These are phyloP conservation scores for Cephalotrichum gorgonifer DNA, from an alignment of 2,329 filamentous ascomycete genomes.

Conservation along the genomic window DNA sequence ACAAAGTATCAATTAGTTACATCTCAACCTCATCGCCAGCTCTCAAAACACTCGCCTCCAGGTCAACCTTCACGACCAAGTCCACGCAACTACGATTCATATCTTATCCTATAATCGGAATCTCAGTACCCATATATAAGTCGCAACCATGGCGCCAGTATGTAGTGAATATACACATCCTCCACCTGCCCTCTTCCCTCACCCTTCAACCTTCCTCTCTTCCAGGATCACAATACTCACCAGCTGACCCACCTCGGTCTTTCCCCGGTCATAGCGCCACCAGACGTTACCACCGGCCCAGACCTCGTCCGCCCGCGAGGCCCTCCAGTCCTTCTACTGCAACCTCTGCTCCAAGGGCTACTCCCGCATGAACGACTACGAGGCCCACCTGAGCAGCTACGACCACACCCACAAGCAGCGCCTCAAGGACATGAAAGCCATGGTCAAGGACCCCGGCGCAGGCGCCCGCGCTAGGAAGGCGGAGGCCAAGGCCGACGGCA, in stretches of 20 bases:
- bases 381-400: constrained; percentile 87
- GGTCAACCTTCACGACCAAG: neutral
- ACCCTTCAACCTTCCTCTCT: constrained; percentile 26
- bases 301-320: constrained; percentile 59
- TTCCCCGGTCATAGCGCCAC: constrained; percentile 31
- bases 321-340: constrained; percentile 73
- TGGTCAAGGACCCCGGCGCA: constrained; percentile 61
- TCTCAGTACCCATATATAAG: neutral
- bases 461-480: constrained; percentile 56
- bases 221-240: neutral
- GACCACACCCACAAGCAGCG: constrained; percentile 93
- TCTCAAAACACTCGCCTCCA: neutral
- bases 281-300: constrained; percentile 49
- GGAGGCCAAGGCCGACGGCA: constrained; percentile 58
- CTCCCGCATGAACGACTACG: constrained; percentile 89
- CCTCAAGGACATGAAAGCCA: constrained; percentile 77
- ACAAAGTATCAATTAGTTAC: too few species aligned
- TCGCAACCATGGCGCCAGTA: constrained; percentile 44
- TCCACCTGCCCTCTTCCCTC: constrained; percentile 32
- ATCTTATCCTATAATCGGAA: neutral
- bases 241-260: neutral
- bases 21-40: neutral
- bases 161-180: constrained; percentile 12
- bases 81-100: neutral
- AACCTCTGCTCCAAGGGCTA: constrained; percentile 90